A percentile compares a stretch with the other conserved stretches of the same genome.
These are phyloP conservation scores for Tardiomyces digboiensis DNA, from an alignment of 1,139 yeast genomes.

Conservation along the genomic window DNA sequence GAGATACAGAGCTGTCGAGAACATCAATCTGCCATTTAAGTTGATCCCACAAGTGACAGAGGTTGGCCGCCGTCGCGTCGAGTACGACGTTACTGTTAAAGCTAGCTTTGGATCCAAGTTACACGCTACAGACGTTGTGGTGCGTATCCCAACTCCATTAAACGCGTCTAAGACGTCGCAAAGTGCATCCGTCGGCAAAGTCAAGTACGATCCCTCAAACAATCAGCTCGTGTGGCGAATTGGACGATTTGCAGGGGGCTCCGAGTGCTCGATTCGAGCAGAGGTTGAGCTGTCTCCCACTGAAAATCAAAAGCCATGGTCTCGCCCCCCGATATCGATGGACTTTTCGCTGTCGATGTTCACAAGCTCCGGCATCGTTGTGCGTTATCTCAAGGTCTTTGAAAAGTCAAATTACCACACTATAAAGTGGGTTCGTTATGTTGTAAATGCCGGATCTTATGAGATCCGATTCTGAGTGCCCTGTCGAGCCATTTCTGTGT, in stretches of 20 bases:
- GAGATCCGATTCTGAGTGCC: slow-evolving; percentile 71
- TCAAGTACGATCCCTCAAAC: slow-evolving; percentile 59
- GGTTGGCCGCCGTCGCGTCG: slow-evolving; percentile 39
- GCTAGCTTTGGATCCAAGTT: slow-evolving; percentile 55
- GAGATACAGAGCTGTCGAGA: slow-evolving; percentile 55
- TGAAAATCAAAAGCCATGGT: slow-evolving; percentile 38
- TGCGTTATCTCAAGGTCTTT: slow-evolving; percentile 59
- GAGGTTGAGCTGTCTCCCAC: slow-evolving; percentile 36
- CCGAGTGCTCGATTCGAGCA: slow-evolving; percentile 48
- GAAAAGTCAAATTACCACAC: slow-evolving; percentile 62
- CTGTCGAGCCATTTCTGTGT: too few species aligned
- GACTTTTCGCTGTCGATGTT: slow-evolving; percentile 67
- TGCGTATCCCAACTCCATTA: slow-evolving; percentile 64
- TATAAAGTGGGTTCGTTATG: slow-evolving; percentile 81
- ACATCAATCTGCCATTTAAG: slow-evolving; percentile 61
- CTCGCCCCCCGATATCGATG: slow-evolving; percentile 69
- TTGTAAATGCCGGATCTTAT: slow-evolving; percentile 66
- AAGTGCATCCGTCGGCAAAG: slow-evolving; percentile 49
- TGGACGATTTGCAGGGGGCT: slow-evolving; percentile 56
- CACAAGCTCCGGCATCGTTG: slow-evolving; percentile 68
- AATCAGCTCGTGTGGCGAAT: slow-evolving; percentile 62
- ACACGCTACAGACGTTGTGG: slow-evolving; percentile 53
- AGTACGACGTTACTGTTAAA: slow-evolving; percentile 49
- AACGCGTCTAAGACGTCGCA: slow-evolving; percentile 40
- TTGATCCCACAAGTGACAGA: slow-evolving; percentile 53